A percentile compares a stretch with the other conserved stretches of the same genome.
Conservation (phyloP, 1,139 yeast genomes). For the Diutina ranongensis region DNA sequence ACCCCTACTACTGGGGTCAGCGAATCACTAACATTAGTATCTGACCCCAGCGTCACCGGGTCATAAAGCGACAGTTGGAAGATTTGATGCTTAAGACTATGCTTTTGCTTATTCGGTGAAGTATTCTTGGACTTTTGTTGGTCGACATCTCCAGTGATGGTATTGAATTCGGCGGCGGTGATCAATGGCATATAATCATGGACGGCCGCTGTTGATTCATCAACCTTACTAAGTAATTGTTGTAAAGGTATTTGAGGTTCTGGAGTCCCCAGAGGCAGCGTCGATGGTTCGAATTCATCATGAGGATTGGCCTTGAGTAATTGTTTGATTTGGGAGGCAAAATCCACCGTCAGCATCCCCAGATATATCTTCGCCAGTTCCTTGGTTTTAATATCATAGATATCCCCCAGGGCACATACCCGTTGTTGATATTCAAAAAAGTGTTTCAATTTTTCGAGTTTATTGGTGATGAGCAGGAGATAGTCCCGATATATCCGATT, state of each 20-base stretch:
- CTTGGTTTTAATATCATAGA: constrained; percentile 23
- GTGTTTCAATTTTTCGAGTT: constrained; percentile 27
- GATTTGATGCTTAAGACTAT: constrained; percentile 22
- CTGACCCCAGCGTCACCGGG: constrained; percentile 30
- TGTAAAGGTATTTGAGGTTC: constrained; percentile 7
- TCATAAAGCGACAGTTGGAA: constrained; percentile 33
- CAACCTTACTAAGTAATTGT: constrained; percentile 6
- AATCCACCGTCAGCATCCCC: constrained; percentile 22
- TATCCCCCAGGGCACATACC: constrained; percentile 12
- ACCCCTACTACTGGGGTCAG: neutral
- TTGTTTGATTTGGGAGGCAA: constrained; percentile 19
- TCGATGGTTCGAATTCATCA: constrained; percentile 7
- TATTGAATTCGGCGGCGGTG: constrained; percentile 25
- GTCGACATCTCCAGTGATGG: constrained; percentile 30
- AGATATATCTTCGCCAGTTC: constrained; percentile 25
- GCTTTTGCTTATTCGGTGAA: constrained; percentile 11
- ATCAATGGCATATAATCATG: constrained; percentile 35
- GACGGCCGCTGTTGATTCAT: constrained; percentile 12
- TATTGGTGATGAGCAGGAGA: constrained; percentile 21
- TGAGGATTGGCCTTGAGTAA: constrained; percentile 8
- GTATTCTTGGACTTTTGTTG: constrained; percentile 13
- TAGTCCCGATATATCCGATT: constrained; percentile 25
- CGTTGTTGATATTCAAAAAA: constrained; percentile 29
- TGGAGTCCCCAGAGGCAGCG: constrained; percentile 9
- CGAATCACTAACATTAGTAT: constrained; percentile 17